Evolutionary conservation across 441 rosid genomes (phyloP), one percentile per base, ranked within the genome.

Genomic region (Adansonia grandidieri): DNA sequence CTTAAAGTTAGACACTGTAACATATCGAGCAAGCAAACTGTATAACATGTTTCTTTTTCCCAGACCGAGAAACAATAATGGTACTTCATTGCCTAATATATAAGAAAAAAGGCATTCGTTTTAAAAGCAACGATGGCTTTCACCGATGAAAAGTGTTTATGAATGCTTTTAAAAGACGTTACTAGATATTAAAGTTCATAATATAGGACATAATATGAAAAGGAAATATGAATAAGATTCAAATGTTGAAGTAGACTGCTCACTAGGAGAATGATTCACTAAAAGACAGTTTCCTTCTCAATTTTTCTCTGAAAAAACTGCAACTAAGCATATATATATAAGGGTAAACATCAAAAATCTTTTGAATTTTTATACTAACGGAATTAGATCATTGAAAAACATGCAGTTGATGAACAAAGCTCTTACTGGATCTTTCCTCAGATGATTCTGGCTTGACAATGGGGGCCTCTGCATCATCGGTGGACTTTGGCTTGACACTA

Each of bases 391-490:
- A 62, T 14, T 28, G 62, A 66, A 50, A 64, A 60, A 65, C 10
- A 64, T 28, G 47, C 69, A 67, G 53, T 66, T 20, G n/a, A 20
- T 56, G n/a, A 58, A 71, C 10, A 51, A 53, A 67, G 28, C 11
- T 80, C 81, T 75, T 85, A 92, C 95, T 67, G 70, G 88, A 77
- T 79, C 81, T 90, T 73, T 83, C 88, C 80, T 85, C 80, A 0
- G 80, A 14, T 9, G 86, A 48, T 42, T 75, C 84, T 66, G 89
- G 90, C 83, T 87, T 85, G 70, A 79, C 78, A 83, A 93, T 89
- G 47, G 95, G 93, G 72, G 71, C 85, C 80, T 91, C 94, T 84
- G 95, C 90, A 77, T 53, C 17, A 64, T 9, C 51, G 8, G 20
- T 22, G 60, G 74, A 70, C 60, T 24, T 60, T 1, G 1, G 20